phyloP scores from a whole-genome alignment of 2,329 filamentous ascomycete species.

The Rugonectria rugulosa region DNA sequence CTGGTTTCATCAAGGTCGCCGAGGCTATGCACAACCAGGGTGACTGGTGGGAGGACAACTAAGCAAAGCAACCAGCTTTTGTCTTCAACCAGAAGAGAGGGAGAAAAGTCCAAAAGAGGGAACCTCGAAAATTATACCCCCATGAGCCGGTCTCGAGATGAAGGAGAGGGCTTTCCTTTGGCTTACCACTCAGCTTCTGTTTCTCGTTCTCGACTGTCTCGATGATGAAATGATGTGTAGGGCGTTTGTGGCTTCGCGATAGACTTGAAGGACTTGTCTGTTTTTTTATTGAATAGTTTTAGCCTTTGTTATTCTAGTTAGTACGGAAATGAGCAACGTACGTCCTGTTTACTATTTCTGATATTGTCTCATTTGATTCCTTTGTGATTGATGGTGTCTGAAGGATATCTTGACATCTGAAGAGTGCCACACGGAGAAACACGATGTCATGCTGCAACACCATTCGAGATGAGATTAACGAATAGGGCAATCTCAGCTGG shows the following conservation, averaged over 20 bases:
- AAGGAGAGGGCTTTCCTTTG: background rate
- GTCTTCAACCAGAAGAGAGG: constrained; percentile 7
- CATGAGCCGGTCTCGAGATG: constrained; percentile 36
- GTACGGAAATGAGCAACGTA: constrained; percentile 31
- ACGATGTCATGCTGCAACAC: too few species aligned
- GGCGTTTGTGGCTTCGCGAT: constrained; percentile 36
- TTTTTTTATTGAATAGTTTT: constrained; percentile 22
- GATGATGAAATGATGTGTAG: constrained; percentile 32
- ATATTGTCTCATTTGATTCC: background rate
- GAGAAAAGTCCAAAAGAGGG: constrained; percentile 19
- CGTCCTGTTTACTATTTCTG: constrained; percentile 11
- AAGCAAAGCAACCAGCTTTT: background rate
- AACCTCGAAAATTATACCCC: constrained; percentile 22
- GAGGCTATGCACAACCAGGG: constrained; percentile 95
- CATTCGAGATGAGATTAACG: background rate
- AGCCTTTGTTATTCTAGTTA: constrained; percentile 25
- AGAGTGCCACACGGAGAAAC: too few species aligned
- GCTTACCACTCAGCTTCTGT: constrained; percentile 18
- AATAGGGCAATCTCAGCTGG: background rate
- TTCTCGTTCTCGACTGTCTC: constrained; percentile 33
- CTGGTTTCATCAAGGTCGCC: constrained; percentile 96
- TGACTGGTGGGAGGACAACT: constrained; percentile 75
- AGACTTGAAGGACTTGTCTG: constrained; percentile 25
- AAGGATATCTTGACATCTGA: background rate
- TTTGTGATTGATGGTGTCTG: background rate